Percentiles rank a stretch among this genome's conserved stretches.
These are phyloP conservation scores for Leishmania mexicana DNA, from an alignment of 208 protist species.

Conservation along the genomic window DNA sequence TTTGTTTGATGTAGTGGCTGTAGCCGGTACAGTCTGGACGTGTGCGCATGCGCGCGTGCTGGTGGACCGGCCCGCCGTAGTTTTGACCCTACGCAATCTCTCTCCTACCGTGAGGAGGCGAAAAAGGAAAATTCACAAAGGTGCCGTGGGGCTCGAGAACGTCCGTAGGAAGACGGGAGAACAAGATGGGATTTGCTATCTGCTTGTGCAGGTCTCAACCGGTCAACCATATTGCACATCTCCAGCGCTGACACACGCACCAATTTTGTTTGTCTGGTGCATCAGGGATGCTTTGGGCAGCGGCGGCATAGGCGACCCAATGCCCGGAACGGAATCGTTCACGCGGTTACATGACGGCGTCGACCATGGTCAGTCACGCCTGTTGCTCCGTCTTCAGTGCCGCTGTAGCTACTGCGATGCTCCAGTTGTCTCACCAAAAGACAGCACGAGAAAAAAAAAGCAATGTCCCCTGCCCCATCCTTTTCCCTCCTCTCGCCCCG, in stretches of 20 bases:
- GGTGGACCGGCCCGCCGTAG: neutral
- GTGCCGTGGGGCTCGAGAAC: neutral
- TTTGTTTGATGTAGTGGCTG: neutral
- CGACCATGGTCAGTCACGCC: neutral
- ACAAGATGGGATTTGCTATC: neutral
- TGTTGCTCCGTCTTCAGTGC: too few relatives aligned
- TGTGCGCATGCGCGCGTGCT: neutral
- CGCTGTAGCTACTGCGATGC: neutral
- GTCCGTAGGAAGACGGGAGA: neutral
- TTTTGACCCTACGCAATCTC: neutral
- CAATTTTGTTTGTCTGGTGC: neutral
- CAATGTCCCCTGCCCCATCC: too few relatives aligned
- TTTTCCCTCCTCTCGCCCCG: neutral
- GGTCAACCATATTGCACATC: neutral
- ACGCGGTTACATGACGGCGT: neutral
- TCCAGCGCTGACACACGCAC: neutral
- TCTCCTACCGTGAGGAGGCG: neutral
- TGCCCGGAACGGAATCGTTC: neutral
- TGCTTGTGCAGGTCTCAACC: neutral
- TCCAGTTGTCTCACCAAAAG: neutral
- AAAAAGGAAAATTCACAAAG: too few relatives aligned
- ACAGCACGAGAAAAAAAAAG: neutral
- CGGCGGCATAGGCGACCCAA: neutral
- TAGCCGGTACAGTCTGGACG: neutral
- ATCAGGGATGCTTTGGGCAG: neutral